phyloP scores from a whole-genome alignment of 2,329 filamentous ascomycete genomes.

The Didymella sp. region DNA sequence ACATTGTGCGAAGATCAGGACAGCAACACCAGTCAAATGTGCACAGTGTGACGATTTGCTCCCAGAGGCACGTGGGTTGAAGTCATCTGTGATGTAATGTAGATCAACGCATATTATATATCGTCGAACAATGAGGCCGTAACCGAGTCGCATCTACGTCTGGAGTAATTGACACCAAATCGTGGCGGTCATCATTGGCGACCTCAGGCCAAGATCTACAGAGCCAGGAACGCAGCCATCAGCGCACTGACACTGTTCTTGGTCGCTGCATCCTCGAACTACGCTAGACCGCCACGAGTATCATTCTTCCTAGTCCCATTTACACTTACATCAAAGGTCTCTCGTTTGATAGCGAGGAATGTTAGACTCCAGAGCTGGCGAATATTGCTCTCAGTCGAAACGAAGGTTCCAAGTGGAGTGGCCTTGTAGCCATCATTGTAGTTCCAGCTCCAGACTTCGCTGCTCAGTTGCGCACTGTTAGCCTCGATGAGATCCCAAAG shows the following conservation, averaged over 20 bases:
- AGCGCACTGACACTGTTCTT: neutral
- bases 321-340: slow-evolving; percentile 28
- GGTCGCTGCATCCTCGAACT: neutral
- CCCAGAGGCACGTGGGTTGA: neutral
- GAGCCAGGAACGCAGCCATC: neutral
- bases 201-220: neutral
- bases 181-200: neutral
- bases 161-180: accelerated
- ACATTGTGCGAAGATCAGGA: neutral
- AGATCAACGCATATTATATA: neutral
- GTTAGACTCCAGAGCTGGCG: slow-evolving; percentile 66
- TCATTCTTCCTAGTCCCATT: neutral
- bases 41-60: neutral
- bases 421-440: slow-evolving; percentile 60
- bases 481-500: slow-evolving; percentile 68
- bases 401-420: slow-evolving; percentile 60
- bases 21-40: neutral
- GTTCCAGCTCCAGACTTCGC: slow-evolving; percentile 70
- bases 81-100: neutral
- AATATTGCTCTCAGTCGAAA: slow-evolving; percentile 61
- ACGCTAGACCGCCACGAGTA: neutral
- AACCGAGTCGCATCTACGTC: neutral
- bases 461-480: slow-evolving; percentile 60
- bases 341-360: slow-evolving; percentile 62
- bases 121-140: neutral